Base-by-base conservation (phyloP, 1,284 basidiomycete species). In the Ganoderma meredithae region DNA sequence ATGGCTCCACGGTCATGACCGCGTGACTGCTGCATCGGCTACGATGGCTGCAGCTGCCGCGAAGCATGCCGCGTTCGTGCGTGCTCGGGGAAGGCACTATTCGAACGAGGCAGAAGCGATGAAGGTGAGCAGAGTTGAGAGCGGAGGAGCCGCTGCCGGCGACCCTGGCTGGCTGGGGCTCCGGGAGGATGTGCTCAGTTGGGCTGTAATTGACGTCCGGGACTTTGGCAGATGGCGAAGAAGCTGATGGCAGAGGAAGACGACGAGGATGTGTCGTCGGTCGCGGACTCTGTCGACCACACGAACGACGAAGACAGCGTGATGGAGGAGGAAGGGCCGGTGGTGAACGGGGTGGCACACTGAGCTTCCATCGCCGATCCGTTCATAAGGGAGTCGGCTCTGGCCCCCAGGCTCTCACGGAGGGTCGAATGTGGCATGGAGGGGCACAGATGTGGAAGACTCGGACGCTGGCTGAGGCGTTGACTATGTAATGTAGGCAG, bases 41-140 rank as follows among this genome's bases (percentile, higher is more conserved):
- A 92, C 87, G 56, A 41, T 53, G 59, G 60, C 66, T 70, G 36
- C 73, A 95, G 92, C 93, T 68, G 90, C 88, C 65, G 92, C 87
- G 56, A 95, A 95, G 79, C 94, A 95, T 76, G 90, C 89, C 36
- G 95, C 87, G 56, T 97, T 97, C 77, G 84, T 95, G 66, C 88
- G 88, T 74, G 94, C 94, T 66, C 87, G 95, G 44, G 93, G 92
- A 65, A 84, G 90, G 67, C 95, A 97, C 79, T 97, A 97, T 76
- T 95, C 94, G 3, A 95, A 96, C 66, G 95, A 97, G 79, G 95
- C 94, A 1, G 93, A 95, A 76, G 95, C 94, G 41, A 95, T 97
- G 93, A 95, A 94, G 88, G 92, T 91, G 59, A 63, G 71, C 64
- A 15, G 52, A 13, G 17, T 17, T 41, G 12, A 47, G n/a, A 19